Percentiles rank a stretch among this genome's conserved stretches.
Evolutionary conservation across 805 yeast species (phyloP).

Genomic region (Myxozyma nipponensis): DNA sequence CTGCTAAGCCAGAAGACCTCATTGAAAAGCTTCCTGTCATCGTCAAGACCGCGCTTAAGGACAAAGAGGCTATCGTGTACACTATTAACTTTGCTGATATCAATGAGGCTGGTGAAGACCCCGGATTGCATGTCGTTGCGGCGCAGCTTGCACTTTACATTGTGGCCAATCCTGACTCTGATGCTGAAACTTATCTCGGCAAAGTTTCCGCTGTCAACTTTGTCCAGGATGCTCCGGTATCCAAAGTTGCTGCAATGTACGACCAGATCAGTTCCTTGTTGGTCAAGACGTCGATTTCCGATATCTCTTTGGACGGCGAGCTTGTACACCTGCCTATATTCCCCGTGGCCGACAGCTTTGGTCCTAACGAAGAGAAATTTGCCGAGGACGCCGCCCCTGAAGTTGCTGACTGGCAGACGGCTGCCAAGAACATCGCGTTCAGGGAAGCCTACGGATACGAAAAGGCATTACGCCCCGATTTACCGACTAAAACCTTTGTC

Average conservation of each 20-base stretch:
- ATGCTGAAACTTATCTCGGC: slow-evolving; percentile 32
- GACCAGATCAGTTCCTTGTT: slow-evolving; percentile 37
- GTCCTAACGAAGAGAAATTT: slow-evolving; percentile 53
- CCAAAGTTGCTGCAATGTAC: slow-evolving; percentile 31
- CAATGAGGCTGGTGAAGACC: slow-evolving; percentile 53
- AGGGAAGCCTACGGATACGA: slow-evolving; percentile 66
- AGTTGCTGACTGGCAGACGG: slow-evolving; percentile 44
- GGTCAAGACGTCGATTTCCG: slow-evolving; percentile 31
- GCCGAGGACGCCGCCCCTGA: slow-evolving; percentile 43
- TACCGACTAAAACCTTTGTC: slow-evolving; percentile 76
- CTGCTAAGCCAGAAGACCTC: slow-evolving; percentile 49
- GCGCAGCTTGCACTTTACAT: slow-evolving; percentile 80
- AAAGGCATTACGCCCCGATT: slow-evolving; percentile 77
- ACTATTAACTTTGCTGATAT: slow-evolving; percentile 19
- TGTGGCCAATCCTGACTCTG: slow-evolving; percentile 51
- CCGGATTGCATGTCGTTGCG: slow-evolving; percentile 62
- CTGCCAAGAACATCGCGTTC: slow-evolving; percentile 71
- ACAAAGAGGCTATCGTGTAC: slow-evolving; percentile 15
- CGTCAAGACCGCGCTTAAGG: slow-evolving; percentile 10
- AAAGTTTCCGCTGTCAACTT: slow-evolving; percentile 30
- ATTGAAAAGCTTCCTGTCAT: slow-evolving; percentile 18
- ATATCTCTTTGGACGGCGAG: slow-evolving; percentile 30
- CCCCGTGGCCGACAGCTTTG: slow-evolving; percentile 61
- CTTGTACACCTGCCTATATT: slow-evolving; percentile 45
- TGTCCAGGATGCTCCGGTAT: slow-evolving; percentile 6